Evolutionary conservation across 768 basidiomycete species (phyloP), one percentile per base, ranked within the genome.

Genomic region (Russula vinacea): DNA sequence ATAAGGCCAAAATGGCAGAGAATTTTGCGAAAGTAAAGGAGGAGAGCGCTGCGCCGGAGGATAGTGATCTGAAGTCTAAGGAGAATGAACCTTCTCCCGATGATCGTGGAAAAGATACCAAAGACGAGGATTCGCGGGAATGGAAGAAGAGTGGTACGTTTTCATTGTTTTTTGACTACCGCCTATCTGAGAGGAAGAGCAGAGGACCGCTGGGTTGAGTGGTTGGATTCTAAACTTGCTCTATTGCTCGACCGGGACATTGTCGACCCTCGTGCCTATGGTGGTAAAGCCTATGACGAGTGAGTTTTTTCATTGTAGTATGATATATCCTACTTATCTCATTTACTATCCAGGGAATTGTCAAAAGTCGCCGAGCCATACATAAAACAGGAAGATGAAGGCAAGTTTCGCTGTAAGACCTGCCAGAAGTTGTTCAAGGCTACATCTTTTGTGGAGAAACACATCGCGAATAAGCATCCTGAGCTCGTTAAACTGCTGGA

Each of bases 391-490:
- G 96, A 98, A 76, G 96, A 98, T 69, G 93, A 96, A 76, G 92
- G 89, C 71, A 98, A 97, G 74, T 98, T 91, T 78, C 83, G 97
- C 67, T 99, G 97, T 79, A 96, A 92, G 79, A 88, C 87, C 33
- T 99, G 97, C 76, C 88, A 87, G 76, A 99, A 99, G 78, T 81
- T 98, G 24, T 99, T 99, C 87, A 95, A 95, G 74, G 97, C 94
- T 5, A 89, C 91, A 39, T 86, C 94, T 29, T 99, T 98, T 76
- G 91, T 98, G 54, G 93, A 96, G 78, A 98, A 98, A 80, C 97
- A 99, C 74, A 88, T 99, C 65, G 84, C 88, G 14, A 93, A 95
- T 74, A 98, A 98, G 74, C 97, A 99, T 73, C 79, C 89, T 13
- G 92, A 97, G 65, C 78, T 92, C 17, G 83, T 95, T 62, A 90